These are phyloP conservation scores for Thalassiosira oceanica DNA, from an alignment of 352 stramenopile genomes.

Conservation along the genomic window DNA sequence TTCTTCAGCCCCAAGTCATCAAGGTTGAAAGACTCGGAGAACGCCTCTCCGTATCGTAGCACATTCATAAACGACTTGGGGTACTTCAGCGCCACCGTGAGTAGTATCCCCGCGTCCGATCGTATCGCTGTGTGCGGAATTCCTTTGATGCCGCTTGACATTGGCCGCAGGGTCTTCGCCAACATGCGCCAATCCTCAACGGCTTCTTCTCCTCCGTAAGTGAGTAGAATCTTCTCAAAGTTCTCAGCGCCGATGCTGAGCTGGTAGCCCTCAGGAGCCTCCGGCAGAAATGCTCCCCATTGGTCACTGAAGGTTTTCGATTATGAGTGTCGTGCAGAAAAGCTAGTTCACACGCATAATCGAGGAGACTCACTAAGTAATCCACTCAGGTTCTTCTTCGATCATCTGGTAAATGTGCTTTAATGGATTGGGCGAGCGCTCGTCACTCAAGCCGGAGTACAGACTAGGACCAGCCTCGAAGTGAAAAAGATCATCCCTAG, in stretches of 20 bases:
- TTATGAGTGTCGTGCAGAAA: too few relatives aligned
- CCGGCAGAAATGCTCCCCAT: conserved; percentile 76
- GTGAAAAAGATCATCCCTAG: conserved; percentile 53
- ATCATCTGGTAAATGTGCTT: conserved; percentile 87
- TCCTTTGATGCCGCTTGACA: conserved; percentile 55
- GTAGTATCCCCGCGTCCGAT: conserved; percentile 38
- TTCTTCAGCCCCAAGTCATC: conserved; percentile 80
- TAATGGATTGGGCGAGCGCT: conserved; percentile 81
- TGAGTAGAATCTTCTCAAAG: conserved; percentile 65
- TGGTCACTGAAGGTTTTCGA: too few relatives aligned
- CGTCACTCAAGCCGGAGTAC: conserved; percentile 72
- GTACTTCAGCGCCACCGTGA: conserved; percentile 42
- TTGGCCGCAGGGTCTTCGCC: conserved; percentile 30
- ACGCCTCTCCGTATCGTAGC: conserved; percentile 39
- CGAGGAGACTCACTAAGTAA: too few relatives aligned
- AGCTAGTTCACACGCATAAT: too few relatives aligned
- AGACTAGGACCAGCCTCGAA: conserved; percentile 81
- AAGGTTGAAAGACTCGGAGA: conserved; percentile 58
- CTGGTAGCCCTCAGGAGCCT: conserved; percentile 55
- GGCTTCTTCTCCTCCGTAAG: conserved; percentile 58
- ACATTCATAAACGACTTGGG: conserved; percentile 59
- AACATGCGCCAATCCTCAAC: conserved; percentile 56
- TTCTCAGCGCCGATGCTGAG: conserved; percentile 67
- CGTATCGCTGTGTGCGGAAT: conserved; percentile 64
- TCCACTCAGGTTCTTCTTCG: conserved; percentile 82